Percentiles rank a stretch among this genome's conserved stretches.
Evolutionary conservation across 2,329 filamentous ascomycete species (phyloP).

Genomic region (Phaeosphaeria sp.): DNA sequence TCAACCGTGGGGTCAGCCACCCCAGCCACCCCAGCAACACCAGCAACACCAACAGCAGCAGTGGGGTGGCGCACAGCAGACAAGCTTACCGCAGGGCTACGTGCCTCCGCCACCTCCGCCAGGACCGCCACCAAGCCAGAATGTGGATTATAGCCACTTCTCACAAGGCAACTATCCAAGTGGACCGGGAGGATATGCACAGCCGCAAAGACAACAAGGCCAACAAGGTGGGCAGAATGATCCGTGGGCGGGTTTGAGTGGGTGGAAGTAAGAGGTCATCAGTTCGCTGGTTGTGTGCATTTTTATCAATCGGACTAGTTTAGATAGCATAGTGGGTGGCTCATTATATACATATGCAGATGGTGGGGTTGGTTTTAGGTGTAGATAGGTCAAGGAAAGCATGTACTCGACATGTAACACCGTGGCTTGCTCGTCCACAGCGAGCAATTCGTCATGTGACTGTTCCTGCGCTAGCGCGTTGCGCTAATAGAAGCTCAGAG

Average conservation of each 20-base stretch:
- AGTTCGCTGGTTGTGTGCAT: not conserved
- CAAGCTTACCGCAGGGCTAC: constrained; percentile 66
- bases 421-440: not conserved
- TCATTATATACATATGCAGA: not conserved
- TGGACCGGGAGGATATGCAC: constrained; percentile 49
- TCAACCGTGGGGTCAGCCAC: constrained; percentile 60
- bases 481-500: not conserved
- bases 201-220: constrained; percentile 40
- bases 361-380: not conserved
- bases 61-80: constrained; percentile 58
- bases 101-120: constrained; percentile 72
- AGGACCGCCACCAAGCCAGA: constrained; percentile 63
- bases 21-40: constrained; percentile 33
- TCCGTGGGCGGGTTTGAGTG: constrained; percentile 74
- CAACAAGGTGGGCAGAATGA: constrained; percentile 50
- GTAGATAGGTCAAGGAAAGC: not conserved
- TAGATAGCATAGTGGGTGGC: not conserved
- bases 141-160: constrained; percentile 59
- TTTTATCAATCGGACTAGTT: no score
- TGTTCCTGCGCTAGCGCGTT: not conserved
- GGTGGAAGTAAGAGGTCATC: constrained; percentile 65
- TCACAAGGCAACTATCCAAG: constrained; percentile 63
- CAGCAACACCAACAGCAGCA: constrained; percentile 59
- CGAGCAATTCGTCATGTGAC: not conserved
- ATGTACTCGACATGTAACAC: not conserved